phyloP scores from a whole-genome alignment of 768 basidiomycete genomes.

The Dentipellis sp. region DNA sequence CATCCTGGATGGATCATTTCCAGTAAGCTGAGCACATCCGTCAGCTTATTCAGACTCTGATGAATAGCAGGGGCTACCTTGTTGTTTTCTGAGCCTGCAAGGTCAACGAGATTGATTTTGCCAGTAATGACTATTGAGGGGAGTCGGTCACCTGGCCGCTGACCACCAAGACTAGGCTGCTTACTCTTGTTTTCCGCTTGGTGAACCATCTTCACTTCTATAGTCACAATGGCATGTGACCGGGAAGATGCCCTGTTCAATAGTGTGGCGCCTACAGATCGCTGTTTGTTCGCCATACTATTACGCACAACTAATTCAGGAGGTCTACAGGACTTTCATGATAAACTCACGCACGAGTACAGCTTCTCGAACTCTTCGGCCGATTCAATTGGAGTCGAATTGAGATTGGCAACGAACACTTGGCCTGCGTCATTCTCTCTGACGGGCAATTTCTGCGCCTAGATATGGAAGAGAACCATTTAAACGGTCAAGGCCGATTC shows the following conservation, averaged over 20 bases:
- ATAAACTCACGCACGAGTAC: slow-evolving; percentile 30
- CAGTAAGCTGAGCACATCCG: slow-evolving; percentile 44
- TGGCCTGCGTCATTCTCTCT: slow-evolving; percentile 43
- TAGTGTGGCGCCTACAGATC: slow-evolving; percentile 80
- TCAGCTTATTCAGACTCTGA: neutral
- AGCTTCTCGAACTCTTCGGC: slow-evolving; percentile 37
- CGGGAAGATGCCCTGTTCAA: slow-evolving; percentile 81
- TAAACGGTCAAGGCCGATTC: neutral
- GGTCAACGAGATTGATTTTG: slow-evolving; percentile 80
- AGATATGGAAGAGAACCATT: neutral
- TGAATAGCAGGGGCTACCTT: slow-evolving; percentile 37
- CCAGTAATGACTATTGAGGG: slow-evolving; percentile 48
- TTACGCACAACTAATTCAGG: neutral
- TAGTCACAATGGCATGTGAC: slow-evolving; percentile 79
- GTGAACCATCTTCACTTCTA: slow-evolving; percentile 55
- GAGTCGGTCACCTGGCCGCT: neutral
- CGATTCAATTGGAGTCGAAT: slow-evolving; percentile 27
- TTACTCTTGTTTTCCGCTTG: slow-evolving; percentile 43
- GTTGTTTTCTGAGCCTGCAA: slow-evolving; percentile 89
- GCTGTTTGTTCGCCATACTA: slow-evolving; percentile 64
- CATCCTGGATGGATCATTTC: slow-evolving; percentile 82
- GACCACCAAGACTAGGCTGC: slow-evolving; percentile 12
- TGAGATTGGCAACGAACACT: slow-evolving; percentile 46
- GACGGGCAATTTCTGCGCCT: slow-evolving; percentile 48
- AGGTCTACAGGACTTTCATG: neutral